Base-by-base conservation (phyloP, 768 basidiomycete genomes). In the Rhizopogon vinicolor region DNA sequence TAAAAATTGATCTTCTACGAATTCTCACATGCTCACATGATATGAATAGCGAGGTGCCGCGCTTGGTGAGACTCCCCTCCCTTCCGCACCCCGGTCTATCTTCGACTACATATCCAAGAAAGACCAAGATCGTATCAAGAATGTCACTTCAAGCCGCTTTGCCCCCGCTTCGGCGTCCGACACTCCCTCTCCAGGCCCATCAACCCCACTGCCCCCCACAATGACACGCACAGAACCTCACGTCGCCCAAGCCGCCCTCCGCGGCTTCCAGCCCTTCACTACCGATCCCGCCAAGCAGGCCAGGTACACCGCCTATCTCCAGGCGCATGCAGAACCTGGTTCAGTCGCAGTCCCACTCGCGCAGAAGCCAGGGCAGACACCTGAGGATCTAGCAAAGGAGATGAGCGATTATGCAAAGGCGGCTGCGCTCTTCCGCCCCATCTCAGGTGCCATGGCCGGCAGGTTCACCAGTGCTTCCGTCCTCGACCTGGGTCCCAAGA, bases 71-170 rank as follows among this genome's bases (percentile, higher is more conserved):
- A 82, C 82, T 9, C 84, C 84, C 10, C 75, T 91, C 10, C 78
- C 85, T 12, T 72, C 84, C 3, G 81, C 79, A 13, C 82, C 89
- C 2, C 84, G 84, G 10, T 98, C 96, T 0, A 83, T 99, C 14
- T 98, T 96, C 67, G 95, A 98, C 44, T 98, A 86, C 67, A 84
- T 98, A 67, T 96, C 97, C 0, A 83, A 88, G 60, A 95, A 94
- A 63, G 93, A 96, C 63, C 82, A 85, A 54, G 94, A 97, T 57
- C 86, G 95, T 6, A 78, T 99, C 14, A 78, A 86, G 63, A 78
- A 78, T 29, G 79, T 90, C 28, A 68, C 80, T 12, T 63, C 78
- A 7, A 61, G 58, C 7, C 63, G 67, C 7, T 53, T 62, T 5
- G 51, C 55, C 0, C 61, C 62, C n/a, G 63, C 65, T n/a, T 62